Base-by-base conservation (phyloP, 176 grass and related monocot species). In the Rhynchospora pubera region DNA sequence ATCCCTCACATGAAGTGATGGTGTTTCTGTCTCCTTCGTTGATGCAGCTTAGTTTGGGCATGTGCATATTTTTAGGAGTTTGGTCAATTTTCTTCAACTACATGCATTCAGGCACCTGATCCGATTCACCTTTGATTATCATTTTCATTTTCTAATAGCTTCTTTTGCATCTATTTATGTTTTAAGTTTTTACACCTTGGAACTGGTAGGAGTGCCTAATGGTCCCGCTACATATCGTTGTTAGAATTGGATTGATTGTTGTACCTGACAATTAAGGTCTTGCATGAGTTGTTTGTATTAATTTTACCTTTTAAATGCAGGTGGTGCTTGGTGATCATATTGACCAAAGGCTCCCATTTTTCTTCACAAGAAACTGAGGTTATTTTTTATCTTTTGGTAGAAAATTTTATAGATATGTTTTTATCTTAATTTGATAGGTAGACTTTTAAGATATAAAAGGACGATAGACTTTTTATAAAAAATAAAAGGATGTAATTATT, bases 341-440 rank as follows among this genome's bases (percentile, higher is more conserved):
- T 87, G 92, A 95, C 84, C 92, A 98, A 98, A 98, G 87, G 96
- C 90, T 85, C 95, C 96, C 63, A 98, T 95, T 80, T 92, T 98
- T 85, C 92, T 95, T 77, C 96, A 92, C 19, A 91, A 98, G 70
- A 98, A 98, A 68, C 83, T 98, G 77, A 86, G 92, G n/a, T n/a
- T n/a, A 85, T 98, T 91, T 88, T 92, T 95, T 91, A 94, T 98
- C 79, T 98, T 92, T 57, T 87, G 96, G 96, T 98, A 94, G 77
- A 62, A 62, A 10, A 56, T 79, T 51, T 24, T 9, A 7, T 26
- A 28, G 11, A 51, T 9, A 28, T 55, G 45, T 28, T 6, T 52
- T 28, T 53, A 53, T 30, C 55, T 12, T 55, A 48, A 76, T 55
- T 51, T 76, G 26, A 28, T 28, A 28, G 26, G 1, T 28, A 28